Conservation (phyloP, 306 rosid species). For the Gillenia trifoliata region DNA sequence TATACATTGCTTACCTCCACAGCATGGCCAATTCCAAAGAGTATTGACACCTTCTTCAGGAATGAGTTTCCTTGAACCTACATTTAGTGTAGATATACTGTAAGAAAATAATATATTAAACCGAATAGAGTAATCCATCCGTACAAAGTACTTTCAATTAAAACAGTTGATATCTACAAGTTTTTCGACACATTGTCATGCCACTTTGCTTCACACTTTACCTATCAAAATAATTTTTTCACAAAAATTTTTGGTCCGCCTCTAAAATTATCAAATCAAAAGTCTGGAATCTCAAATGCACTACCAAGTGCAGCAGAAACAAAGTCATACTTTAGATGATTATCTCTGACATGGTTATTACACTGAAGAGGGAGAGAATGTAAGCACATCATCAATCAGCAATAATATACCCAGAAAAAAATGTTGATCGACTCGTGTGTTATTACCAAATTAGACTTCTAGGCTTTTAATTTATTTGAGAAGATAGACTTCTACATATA, state of each 20-base stretch:
- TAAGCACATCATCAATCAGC: background rate
- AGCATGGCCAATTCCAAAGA: conserved; percentile 81
- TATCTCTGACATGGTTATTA: background rate
- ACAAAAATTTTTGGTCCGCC: background rate
- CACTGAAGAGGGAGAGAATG: background rate
- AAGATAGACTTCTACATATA: background rate
- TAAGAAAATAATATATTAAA: background rate
- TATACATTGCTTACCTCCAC: conserved; percentile 59
- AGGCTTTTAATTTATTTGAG: background rate
- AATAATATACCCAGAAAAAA: background rate
- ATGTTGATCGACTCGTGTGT: background rate
- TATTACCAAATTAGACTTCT: background rate
- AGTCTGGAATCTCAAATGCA: background rate
- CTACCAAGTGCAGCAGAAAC: background rate
- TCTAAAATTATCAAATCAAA: background rate
- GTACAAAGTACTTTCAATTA: background rate
- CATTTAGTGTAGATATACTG: conserved; percentile 23
- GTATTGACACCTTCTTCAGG: conserved; percentile 73
- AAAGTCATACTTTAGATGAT: background rate
- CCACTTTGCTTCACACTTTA: background rate
- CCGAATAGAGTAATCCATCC: background rate
- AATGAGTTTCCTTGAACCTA: conserved; percentile 97
- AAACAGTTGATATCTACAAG: background rate
- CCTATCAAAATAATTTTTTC: background rate
- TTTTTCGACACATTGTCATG: background rate